Percentiles rank a stretch among this genome's conserved stretches.
phyloP scores from a whole-genome alignment of 768 basidiomycete genomes.

The Tephrocybe sp. region DNA sequence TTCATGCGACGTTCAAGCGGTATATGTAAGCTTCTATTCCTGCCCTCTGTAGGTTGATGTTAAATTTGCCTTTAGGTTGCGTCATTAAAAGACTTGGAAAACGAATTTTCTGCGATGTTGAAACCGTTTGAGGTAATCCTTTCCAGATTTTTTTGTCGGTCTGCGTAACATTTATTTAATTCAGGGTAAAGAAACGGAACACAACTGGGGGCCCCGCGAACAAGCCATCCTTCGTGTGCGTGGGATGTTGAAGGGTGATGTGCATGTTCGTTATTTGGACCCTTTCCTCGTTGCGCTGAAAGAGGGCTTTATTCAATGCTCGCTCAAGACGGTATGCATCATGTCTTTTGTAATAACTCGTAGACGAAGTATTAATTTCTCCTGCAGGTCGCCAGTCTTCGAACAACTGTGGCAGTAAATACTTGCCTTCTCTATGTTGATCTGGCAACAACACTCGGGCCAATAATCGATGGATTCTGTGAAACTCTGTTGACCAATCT shows the following conservation, averaged over 20 bases:
- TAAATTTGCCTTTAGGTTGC: constrained; percentile 58
- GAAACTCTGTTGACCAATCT: constrained; percentile 76
- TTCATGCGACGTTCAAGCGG: constrained; percentile 50
- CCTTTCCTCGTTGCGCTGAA: constrained; percentile 74
- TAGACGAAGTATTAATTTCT: constrained; percentile 4
- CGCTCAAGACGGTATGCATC: constrained; percentile 74
- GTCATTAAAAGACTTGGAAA: constrained; percentile 80
- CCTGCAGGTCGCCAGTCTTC: constrained; percentile 74
- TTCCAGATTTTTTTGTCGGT: background rate
- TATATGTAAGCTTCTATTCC: constrained; percentile 53
- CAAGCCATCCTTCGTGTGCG: constrained; percentile 72
- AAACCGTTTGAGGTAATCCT: constrained; percentile 73
- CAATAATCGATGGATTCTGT: constrained; percentile 73
- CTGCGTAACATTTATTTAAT: background rate
- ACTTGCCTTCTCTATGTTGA: constrained; percentile 79
- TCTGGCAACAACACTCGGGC: constrained; percentile 62
- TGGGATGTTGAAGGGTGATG: constrained; percentile 88
- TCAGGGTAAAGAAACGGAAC: constrained; percentile 95
- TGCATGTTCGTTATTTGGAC: constrained; percentile 69
- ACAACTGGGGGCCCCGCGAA: constrained; percentile 90
- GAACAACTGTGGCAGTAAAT: constrained; percentile 85
- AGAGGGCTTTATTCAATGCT: constrained; percentile 75
- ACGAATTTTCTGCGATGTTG: constrained; percentile 77
- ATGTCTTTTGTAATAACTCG: constrained; percentile 3
- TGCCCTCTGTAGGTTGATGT: background rate